phyloP scores from a whole-genome alignment of 768 basidiomycete species.

The Hericium coralloides region DNA sequence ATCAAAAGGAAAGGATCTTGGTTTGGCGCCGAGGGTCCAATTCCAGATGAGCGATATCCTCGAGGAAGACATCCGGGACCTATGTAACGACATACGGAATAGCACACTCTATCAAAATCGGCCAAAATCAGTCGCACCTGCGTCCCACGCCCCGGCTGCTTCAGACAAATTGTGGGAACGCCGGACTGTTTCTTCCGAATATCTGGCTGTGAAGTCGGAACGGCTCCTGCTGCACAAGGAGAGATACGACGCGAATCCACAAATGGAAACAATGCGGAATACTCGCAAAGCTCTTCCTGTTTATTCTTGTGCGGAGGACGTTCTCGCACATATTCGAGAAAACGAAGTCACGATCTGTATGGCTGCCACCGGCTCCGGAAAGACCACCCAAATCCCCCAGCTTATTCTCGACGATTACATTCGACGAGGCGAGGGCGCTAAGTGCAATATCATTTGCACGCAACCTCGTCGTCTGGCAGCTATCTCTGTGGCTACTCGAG shows the following conservation, averaged over 20 bases:
- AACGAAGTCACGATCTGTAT: slow-evolving; percentile 86
- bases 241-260: slow-evolving; percentile 51
- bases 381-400: slow-evolving; percentile 93
- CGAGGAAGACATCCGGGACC: slow-evolving; percentile 61
- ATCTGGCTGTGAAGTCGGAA: slow-evolving; percentile 43
- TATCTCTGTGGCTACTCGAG: slow-evolving; percentile 84
- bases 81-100: slow-evolving; percentile 56
- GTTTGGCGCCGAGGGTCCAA: slow-evolving; percentile 58
- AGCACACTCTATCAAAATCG: slow-evolving; percentile 60
- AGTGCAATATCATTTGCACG: slow-evolving; percentile 87
- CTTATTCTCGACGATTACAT: slow-evolving; percentile 83
- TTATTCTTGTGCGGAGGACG: slow-evolving; percentile 51
- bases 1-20: slow-evolving; percentile 59
- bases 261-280: slow-evolving; percentile 54
- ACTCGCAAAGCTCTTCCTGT: slow-evolving; percentile 69
- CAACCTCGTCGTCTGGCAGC: slow-evolving; percentile 90
- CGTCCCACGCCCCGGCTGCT: slow-evolving; percentile 1
- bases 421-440: slow-evolving; percentile 65
- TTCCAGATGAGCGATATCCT: slow-evolving; percentile 57
- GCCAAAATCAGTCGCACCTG: slow-evolving; percentile 25
- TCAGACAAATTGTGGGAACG: slow-evolving; percentile 14
- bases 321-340: slow-evolving; percentile 57
- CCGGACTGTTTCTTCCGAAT: slow-evolving; percentile 21
- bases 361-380: slow-evolving; percentile 88
- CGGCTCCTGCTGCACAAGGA: slow-evolving; percentile 44